Evolutionary conservation across 768 basidiomycete species (phyloP).

Genomic region (Agrocybe praecox): DNA sequence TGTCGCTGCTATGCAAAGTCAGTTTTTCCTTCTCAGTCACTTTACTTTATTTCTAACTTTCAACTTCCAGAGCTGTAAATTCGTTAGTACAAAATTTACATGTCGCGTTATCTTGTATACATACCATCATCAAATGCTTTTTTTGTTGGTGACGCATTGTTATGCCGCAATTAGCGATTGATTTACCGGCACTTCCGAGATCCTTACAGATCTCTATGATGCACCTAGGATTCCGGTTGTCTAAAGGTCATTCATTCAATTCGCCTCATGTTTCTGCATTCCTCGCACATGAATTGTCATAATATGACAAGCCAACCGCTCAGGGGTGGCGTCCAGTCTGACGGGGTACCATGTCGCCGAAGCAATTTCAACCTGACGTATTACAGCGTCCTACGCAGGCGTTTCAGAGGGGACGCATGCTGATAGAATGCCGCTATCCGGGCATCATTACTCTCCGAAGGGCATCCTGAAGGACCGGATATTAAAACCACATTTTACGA

Average conservation of each 20-base stretch:
- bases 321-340: no score
- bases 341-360: no score
- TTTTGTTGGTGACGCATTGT: slow-evolving; percentile 2
- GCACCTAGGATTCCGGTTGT: not conserved
- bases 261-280: not conserved
- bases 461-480: slow-evolving; percentile 7
- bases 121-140: slow-evolving; percentile 10
- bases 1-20: slow-evolving; percentile 93
- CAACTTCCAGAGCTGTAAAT: slow-evolving; percentile 23
- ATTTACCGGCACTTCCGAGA: not conserved
- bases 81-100: not conserved
- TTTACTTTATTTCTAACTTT: not conserved
- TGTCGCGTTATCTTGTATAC: slow-evolving; percentile 10
- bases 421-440: no score
- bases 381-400: no score
- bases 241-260: not conserved
- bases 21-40: slow-evolving; percentile 20
- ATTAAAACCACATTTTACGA: slow-evolving; percentile 8
- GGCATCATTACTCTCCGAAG: not conserved
- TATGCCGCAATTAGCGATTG: slow-evolving; percentile 1
- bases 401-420: no score
- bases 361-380: no score
- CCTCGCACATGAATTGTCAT: no score
- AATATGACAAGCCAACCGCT: no score
- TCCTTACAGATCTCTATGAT: not conserved